Base-by-base conservation (phyloP, 1,284 basidiomycete species). In the Spongispora temasekensis region DNA sequence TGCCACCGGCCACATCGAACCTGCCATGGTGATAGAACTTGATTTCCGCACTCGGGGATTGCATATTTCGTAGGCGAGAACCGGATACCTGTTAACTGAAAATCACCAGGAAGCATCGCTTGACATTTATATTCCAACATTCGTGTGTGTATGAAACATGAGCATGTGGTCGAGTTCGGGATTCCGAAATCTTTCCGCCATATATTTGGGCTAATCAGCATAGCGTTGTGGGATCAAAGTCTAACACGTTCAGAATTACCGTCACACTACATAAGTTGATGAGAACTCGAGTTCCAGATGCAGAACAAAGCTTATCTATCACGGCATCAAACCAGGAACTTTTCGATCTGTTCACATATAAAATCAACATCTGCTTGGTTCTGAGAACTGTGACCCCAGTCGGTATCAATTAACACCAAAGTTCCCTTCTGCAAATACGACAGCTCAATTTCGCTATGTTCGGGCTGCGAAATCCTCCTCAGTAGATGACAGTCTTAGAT, bases 381-480 rank as follows among this genome's bases (percentile, higher is more conserved):
- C 42, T 61, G 56, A 42, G 42, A 34, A 32, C 30, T 58, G 48
- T 66, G 65, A 28, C 65, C 66, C 66, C 65, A 67, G 53, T 62
- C 37, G n/a, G 65, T 62, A 37, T 67, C 65, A 21, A 67, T 50
- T 35, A n/a, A 15, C n/a, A 56, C 44, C 30, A 66, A 50, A 32
- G 51, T 61, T 10, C 51, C 55, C 42, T 75, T 75, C 57, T 73
- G 72, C 70, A 85, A 67, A 55, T 77, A 74, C 13, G 71, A 70
- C 21, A 84, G 69, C 64, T 87, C 84, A n/a, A 68, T 75, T 63
- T 81, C 75, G 64, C 79, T 84, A 64, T 86, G 83, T 67, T 86
- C 83, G 4, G 84, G 83, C 82, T 84, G 40, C 15, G 28, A 23
- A 19, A 51, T 54, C 15, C 27, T 27, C 28, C 42, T 60, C 34